These are phyloP conservation scores for Sisymbrium altissimum DNA, from an alignment of 345 rosid genomes.

Conservation along the genomic window DNA sequence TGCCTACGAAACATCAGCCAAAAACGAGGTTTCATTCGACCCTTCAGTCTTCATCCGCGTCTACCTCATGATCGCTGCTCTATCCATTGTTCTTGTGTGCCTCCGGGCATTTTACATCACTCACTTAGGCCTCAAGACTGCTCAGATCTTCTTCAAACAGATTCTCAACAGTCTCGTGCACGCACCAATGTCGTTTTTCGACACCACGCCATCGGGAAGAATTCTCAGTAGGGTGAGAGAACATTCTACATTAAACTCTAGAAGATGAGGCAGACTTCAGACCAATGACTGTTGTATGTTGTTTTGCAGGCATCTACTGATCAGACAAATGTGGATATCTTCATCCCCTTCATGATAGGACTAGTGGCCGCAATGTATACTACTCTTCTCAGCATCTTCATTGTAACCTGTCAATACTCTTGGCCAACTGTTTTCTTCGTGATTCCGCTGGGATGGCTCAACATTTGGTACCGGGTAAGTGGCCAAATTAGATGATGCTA, in stretches of 20 bases:
- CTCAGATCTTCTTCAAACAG: slow-evolving; percentile 70
- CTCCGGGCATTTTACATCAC: slow-evolving; percentile 57
- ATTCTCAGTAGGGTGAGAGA: slow-evolving; percentile 78
- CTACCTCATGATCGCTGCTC: slow-evolving; percentile 57
- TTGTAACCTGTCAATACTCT: slow-evolving; percentile 87
- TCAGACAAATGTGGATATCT: slow-evolving; percentile 82
- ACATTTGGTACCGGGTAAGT: slow-evolving; percentile 83
- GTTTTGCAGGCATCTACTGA: slow-evolving; percentile 81
- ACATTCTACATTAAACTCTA: background rate
- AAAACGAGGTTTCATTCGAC: slow-evolving; percentile 45
- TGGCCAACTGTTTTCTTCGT: slow-evolving; percentile 88
- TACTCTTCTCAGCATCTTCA: slow-evolving; percentile 71
- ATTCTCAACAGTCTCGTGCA: slow-evolving; percentile 82
- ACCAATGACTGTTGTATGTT: background rate
- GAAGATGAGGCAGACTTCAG: background rate
- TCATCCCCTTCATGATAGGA: slow-evolving; percentile 65
- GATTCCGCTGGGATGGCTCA: slow-evolving; percentile 84
- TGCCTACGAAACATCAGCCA: slow-evolving; percentile 75
- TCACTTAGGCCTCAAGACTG: slow-evolving; percentile 73
- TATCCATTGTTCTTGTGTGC: slow-evolving; percentile 53
- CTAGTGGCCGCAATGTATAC: slow-evolving; percentile 61
- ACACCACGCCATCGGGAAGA: slow-evolving; percentile 97
- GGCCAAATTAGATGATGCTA: background rate
- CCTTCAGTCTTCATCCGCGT: slow-evolving; percentile 63
- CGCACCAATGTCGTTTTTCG: slow-evolving; percentile 96